A percentile compares a stretch with the other conserved stretches of the same genome.
Evolutionary conservation across 148 eudicot genomes (phyloP).

Genomic region (Bassia scoparia): DNA sequence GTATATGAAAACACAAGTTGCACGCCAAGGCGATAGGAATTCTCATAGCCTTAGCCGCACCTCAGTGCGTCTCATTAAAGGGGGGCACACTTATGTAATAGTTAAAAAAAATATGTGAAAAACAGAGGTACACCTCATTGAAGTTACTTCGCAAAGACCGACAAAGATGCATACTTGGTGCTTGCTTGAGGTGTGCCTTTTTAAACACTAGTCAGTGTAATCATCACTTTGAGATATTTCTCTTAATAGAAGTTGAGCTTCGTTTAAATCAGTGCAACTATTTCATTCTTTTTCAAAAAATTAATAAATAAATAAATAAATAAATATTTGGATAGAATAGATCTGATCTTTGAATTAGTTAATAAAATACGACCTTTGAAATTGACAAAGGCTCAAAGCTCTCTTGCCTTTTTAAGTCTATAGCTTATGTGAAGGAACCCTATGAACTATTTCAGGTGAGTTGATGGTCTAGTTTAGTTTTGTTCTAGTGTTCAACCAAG

Average conservation of each 20-base stretch:
- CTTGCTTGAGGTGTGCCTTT: too few relatives aligned
- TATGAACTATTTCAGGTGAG: not conserved
- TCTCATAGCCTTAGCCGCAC: too few relatives aligned
- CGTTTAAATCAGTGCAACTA: not conserved
- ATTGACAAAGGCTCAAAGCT: not conserved
- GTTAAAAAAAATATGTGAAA: too few relatives aligned
- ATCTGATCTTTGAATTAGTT: not conserved
- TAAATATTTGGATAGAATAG: not conserved
- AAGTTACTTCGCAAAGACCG: too few relatives aligned
- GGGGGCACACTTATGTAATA: too few relatives aligned
- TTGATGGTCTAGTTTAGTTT: not conserved
- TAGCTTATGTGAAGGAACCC: not conserved
- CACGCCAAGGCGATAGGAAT: too few relatives aligned
- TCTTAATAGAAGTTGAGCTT: not conserved
- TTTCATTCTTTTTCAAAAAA: too few relatives aligned
- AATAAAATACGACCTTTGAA: not conserved
- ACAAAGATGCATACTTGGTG: too few relatives aligned
- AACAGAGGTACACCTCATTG: too few relatives aligned
- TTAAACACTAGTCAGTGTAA: not conserved
- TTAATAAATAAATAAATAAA: too few relatives aligned
- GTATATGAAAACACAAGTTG: too few relatives aligned
- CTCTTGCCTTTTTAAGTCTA: not conserved
- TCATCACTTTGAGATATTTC: not conserved
- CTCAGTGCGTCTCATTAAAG: too few relatives aligned
- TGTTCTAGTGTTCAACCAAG: not conserved